A percentile compares a stretch with the other conserved stretches of the same genome.
Evolutionary conservation across 768 basidiomycete species (phyloP).

Genomic region (Phanerodontia chrysosporium): DNA sequence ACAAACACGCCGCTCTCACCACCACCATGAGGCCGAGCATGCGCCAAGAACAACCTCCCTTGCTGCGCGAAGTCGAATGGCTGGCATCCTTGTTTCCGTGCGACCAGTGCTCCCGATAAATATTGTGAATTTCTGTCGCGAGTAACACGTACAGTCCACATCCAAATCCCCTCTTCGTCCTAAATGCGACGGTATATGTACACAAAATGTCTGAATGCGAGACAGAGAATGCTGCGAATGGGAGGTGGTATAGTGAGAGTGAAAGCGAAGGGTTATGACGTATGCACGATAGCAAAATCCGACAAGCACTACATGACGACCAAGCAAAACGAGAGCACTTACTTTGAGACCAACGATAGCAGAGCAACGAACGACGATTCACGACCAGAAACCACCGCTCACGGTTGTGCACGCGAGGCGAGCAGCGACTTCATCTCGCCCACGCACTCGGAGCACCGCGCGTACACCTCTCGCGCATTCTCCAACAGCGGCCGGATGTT

Average conservation of each 20-base stretch:
- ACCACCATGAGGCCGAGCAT: too few species aligned
- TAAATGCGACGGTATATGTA: not conserved
- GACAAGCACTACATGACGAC: not conserved
- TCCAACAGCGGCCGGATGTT: conserved; percentile 81
- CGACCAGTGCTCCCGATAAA: too few species aligned
- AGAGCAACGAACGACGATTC: not conserved
- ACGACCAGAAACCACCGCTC: not conserved
- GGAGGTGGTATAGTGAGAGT: not conserved
- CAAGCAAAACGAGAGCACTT: not conserved
- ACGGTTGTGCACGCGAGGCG: conserved; percentile 9
- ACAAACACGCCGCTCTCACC: too few species aligned
- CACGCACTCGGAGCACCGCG: conserved; percentile 64
- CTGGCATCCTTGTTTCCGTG: too few species aligned
- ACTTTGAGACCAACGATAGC: not conserved
- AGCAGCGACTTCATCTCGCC: conserved; percentile 56
- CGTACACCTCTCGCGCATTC: conserved; percentile 74
- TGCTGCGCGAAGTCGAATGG: too few species aligned
- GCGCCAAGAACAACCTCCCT: too few species aligned
- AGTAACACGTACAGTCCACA: not conserved
- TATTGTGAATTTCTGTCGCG: too few species aligned
- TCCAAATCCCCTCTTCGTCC: not conserved
- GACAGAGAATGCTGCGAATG: not conserved
- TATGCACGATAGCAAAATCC: not conserved
- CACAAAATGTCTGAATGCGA: not conserved
- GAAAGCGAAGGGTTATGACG: not conserved